Conservation (phyloP, 129 eudicot species). For the Heracleum sosnowskyi region DNA sequence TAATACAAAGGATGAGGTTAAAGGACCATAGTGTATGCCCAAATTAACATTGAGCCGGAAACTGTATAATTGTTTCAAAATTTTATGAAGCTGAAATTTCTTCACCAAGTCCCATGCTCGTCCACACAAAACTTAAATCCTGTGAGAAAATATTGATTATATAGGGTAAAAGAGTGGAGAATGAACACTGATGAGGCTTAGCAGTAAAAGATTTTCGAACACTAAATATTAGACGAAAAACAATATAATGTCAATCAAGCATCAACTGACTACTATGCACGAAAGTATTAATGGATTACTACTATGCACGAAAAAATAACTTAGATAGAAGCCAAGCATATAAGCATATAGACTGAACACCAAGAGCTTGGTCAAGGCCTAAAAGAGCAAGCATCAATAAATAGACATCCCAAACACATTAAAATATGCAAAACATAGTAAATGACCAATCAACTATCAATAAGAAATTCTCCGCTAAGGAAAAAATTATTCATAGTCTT, state of each 20-base stretch:
- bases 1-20: background rate
- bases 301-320: too few species aligned
- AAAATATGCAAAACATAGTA: too few species aligned
- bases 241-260: background rate
- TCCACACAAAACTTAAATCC: too few species aligned
- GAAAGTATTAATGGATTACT: background rate
- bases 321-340: too few species aligned
- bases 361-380: too few species aligned
- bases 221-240: background rate
- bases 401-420: too few species aligned
- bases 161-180: background rate
- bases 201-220: background rate
- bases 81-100: conserved; percentile 70
- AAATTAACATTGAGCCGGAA: background rate
- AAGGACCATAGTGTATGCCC: background rate
- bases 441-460: too few species aligned
- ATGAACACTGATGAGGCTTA: background rate
- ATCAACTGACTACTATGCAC: background rate
- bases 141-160: conserved; percentile 19
- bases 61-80: background rate
- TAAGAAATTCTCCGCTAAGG: too few species aligned
- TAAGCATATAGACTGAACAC: too few species aligned
- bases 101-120: conserved; percentile 61
- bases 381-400: too few species aligned
- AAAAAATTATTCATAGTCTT: too few species aligned